Evolutionary conservation across 2,329 filamentous ascomycete genomes (phyloP).

Genomic region (Pseudogymnoascus sp.): DNA sequence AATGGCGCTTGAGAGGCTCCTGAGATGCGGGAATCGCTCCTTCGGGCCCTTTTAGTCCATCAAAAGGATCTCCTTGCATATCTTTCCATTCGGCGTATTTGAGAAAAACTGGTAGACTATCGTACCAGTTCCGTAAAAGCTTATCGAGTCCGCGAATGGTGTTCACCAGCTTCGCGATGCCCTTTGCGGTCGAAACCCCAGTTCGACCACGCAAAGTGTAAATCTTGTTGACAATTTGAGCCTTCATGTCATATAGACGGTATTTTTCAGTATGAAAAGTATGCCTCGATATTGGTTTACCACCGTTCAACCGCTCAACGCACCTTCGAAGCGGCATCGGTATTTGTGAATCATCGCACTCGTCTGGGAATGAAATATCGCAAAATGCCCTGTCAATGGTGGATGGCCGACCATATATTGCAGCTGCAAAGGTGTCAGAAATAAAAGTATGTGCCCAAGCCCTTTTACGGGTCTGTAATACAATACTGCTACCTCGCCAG

Average conservation of each 20-base stretch:
- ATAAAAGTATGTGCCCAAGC: constrained; percentile 27
- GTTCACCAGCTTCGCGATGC: constrained; percentile 15
- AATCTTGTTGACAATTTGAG: constrained; percentile 22
- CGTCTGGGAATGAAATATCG: constrained; percentile 19
- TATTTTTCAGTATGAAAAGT: constrained; percentile 25
- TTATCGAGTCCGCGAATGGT: constrained; percentile 14
- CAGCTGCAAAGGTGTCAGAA: constrained; percentile 25
- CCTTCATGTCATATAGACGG: constrained; percentile 24
- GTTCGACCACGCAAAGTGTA: constrained; percentile 19
- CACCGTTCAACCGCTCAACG: not conserved
- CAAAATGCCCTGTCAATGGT: constrained; percentile 24
- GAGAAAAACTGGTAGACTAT: constrained; percentile 11
- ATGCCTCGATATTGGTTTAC: constrained; percentile 10
- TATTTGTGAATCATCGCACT: constrained; percentile 21
- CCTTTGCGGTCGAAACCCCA: constrained; percentile 17
- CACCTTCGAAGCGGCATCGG: not conserved
- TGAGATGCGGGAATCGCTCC: not conserved
- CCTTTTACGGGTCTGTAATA: constrained; percentile 22
- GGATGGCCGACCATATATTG: constrained; percentile 25
- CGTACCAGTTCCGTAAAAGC: constrained; percentile 15
- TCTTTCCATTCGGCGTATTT: constrained; percentile 9
- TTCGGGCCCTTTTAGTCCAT: not conserved
- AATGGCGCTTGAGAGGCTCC: not conserved
- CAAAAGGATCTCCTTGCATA: not conserved
- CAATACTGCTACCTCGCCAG: not conserved